Evolutionary conservation across 805 yeast species (phyloP).

Genomic region (Hanseniaspora vineae): DNA sequence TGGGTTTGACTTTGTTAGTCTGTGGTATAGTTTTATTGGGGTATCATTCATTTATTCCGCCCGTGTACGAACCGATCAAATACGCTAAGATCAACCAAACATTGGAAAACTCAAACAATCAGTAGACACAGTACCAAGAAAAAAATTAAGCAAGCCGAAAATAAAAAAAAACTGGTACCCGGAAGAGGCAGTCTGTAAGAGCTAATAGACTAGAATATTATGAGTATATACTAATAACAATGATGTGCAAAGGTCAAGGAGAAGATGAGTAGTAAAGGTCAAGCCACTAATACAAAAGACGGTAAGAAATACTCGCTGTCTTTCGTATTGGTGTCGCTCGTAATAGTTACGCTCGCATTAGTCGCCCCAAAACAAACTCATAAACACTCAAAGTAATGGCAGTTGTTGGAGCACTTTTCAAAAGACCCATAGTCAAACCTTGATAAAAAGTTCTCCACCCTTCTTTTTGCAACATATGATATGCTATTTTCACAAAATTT

Average conservation of each 20-base stretch:
- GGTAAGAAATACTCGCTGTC: no score
- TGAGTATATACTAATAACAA: no score
- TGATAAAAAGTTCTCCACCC: slow-evolving; percentile 61
- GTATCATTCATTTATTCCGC: no score
- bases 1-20: neutral
- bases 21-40: no score
- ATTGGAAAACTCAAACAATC: no score
- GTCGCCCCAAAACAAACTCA: slow-evolving; percentile 26
- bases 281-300: neutral
- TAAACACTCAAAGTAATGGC: slow-evolving; percentile 58
- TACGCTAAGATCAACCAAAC: no score
- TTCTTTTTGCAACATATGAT: slow-evolving; percentile 34
- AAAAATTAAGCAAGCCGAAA: neutral
- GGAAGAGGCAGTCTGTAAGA: no score
- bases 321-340: no score
- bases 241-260: no score
- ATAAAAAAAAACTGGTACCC: neutral
- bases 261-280: neutral
- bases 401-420: slow-evolving; percentile 70
- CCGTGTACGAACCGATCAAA: no score
- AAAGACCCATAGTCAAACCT: slow-evolving; percentile 57
- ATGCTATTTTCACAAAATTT: slow-evolving; percentile 21
- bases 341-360: slow-evolving; percentile 8
- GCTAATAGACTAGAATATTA: no score
- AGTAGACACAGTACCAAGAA: neutral